These are phyloP conservation scores for Corinectria fuckeliana DNA, from an alignment of 2,329 filamentous ascomycete species.

Conservation along the genomic window DNA sequence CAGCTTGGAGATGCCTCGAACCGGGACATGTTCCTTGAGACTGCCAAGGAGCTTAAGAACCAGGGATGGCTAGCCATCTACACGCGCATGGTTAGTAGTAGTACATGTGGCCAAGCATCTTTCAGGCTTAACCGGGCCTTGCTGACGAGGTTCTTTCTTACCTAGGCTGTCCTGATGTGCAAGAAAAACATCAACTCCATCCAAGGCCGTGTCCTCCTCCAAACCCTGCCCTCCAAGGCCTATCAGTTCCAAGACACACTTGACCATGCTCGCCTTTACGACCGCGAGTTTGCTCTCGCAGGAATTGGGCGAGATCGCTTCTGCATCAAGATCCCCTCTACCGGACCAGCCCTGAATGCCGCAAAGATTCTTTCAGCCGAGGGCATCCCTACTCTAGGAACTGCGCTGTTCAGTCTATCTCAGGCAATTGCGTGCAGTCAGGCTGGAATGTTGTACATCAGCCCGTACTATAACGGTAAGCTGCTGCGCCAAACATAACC, in stretches of 20 bases:
- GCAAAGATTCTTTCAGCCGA: slow-evolving; percentile 50
- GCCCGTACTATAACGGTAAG: slow-evolving; percentile 56
- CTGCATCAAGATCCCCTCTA: slow-evolving; percentile 59
- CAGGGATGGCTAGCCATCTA: slow-evolving; percentile 56
- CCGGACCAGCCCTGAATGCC: slow-evolving; percentile 54
- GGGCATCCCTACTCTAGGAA: slow-evolving; percentile 55
- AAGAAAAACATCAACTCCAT: slow-evolving; percentile 54
- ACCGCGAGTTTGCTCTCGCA: slow-evolving; percentile 51
- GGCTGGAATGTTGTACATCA: slow-evolving; percentile 54
- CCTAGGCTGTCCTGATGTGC: slow-evolving; percentile 53
- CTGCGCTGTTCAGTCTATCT: slow-evolving; percentile 53
- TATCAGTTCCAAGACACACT: slow-evolving; percentile 54
- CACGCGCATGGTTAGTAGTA: slow-evolving; percentile 48
- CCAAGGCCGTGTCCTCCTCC: slow-evolving; percentile 55
- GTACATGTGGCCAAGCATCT: not conserved
- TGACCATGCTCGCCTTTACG: slow-evolving; percentile 54
- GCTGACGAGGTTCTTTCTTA: not conserved
- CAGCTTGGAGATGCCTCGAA: slow-evolving; percentile 53
- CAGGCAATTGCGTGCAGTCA: slow-evolving; percentile 59
- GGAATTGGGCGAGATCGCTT: slow-evolving; percentile 54
- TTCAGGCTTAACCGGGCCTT: not conserved
- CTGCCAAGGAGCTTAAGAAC: slow-evolving; percentile 51
- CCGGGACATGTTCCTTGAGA: slow-evolving; percentile 48
- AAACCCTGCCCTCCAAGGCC: slow-evolving; percentile 54
- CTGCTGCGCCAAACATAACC: not conserved